Evolutionary conservation across 1,284 basidiomycete genomes (phyloP).

Genomic region (Ceratobasidium theobromae): DNA sequence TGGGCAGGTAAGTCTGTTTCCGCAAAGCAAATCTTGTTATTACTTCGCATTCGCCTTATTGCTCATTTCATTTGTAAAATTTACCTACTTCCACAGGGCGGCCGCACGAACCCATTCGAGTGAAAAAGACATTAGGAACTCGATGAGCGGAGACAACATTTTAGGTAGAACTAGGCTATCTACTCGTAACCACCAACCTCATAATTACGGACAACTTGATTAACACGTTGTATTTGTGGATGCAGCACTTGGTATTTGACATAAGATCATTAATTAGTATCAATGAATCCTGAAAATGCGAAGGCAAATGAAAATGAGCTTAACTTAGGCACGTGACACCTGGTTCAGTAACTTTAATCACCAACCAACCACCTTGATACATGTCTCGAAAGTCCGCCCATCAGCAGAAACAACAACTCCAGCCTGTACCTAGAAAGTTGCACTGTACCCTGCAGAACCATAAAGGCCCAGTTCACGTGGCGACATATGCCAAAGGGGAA

Average conservation of each 20-base stretch:
- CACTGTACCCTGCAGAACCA: constrained; percentile 50
- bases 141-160: no score
- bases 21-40: background rate
- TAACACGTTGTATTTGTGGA: background rate
- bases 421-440: constrained; percentile 33
- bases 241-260: background rate
- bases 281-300: no score
- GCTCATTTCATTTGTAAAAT: background rate
- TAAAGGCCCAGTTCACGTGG: constrained; percentile 80
- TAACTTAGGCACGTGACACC: no score
- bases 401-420: constrained; percentile 15
- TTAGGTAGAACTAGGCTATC: no score
- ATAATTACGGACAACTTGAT: background rate
- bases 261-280: no score
- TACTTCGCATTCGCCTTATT: background rate
- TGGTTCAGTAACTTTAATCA: no score
- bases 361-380: background rate
- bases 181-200: background rate
- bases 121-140: no score
- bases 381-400: constrained; percentile 19
- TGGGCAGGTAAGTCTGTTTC: constrained; percentile 19
- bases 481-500: constrained; percentile 79
- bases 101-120: constrained; percentile 30
- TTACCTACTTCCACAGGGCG: constrained; percentile 4
- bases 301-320: no score